A percentile compares a stretch with the other conserved stretches of the same genome.
Conservation (phyloP, 1,284 basidiomycete species). For the Pascua sp. region DNA sequence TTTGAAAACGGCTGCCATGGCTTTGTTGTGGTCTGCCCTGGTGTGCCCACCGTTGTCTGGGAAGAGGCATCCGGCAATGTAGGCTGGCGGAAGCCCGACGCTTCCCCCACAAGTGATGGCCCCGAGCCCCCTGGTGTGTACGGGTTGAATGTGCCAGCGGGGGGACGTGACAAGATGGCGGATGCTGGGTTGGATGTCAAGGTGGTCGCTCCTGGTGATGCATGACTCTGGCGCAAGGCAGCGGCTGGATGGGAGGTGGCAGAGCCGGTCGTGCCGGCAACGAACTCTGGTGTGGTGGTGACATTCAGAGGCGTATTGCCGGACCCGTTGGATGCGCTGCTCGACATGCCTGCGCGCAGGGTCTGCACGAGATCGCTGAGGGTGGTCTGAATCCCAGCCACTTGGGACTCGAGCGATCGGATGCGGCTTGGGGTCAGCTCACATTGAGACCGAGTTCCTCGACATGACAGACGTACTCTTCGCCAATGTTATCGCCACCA, state of each 20-base stretch:
- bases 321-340: constrained; percentile 22
- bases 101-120: too few species aligned
- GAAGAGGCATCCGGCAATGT: not conserved
- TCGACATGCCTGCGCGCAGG: constrained; percentile 33
- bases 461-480: constrained; percentile 53
- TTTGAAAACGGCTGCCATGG: constrained; percentile 12
- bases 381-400: constrained; percentile 73
- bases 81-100: not conserved
- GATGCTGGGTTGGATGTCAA: too few species aligned
- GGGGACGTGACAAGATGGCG: too few species aligned
- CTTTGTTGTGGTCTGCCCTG: too few species aligned
- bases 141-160: constrained; percentile 3
- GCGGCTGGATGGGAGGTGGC: constrained; percentile 9
- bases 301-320: constrained; percentile 22
- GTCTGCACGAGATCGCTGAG: constrained; percentile 69
- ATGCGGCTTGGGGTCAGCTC: constrained; percentile 63
- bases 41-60: not conserved
- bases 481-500: constrained; percentile 58
- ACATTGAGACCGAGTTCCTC: constrained; percentile 39
- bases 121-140: not conserved
- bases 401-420: constrained; percentile 76
- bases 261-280: not conserved
- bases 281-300: constrained; percentile 11
- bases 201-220: too few species aligned
- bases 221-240: constrained; percentile 6